A percentile compares a stretch with the other conserved stretches of the same genome.
Conservation (phyloP, 768 basidiomycete species). For the Lentinula guzmanii region DNA sequence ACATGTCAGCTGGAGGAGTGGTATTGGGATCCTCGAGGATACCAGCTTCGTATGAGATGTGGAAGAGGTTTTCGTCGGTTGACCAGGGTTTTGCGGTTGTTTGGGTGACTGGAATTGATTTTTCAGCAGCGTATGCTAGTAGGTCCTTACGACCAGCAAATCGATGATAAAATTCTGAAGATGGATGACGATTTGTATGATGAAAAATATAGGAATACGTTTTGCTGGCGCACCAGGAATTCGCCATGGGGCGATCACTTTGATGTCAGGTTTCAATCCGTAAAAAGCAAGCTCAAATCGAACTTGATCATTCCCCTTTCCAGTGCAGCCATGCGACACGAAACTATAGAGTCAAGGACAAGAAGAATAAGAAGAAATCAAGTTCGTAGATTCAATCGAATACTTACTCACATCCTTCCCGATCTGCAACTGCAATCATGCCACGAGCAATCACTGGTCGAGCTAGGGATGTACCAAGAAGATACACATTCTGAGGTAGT, state of each 20-base stretch:
- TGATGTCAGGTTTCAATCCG: slow-evolving; percentile 96
- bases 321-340: slow-evolving; percentile 98
- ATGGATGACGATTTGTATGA: not conserved
- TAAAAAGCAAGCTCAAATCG: slow-evolving; percentile 99
- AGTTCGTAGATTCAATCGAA: not conserved
- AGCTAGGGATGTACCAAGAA: slow-evolving; percentile 95
- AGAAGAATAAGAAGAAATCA: not conserved
- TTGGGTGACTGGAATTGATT: slow-evolving; percentile 89
- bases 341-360: slow-evolving; percentile 42
- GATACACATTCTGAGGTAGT: slow-evolving; percentile 74
- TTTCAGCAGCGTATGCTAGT: slow-evolving; percentile 81
- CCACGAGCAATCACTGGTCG: slow-evolving; percentile 98
- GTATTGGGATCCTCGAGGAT: slow-evolving; percentile 96
- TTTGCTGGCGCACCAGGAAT: slow-evolving; percentile 61
- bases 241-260: slow-evolving; percentile 98
- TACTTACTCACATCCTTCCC: slow-evolving; percentile 92
- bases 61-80: slow-evolving; percentile 99
- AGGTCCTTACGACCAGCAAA: slow-evolving; percentile 95
- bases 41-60: slow-evolving; percentile 99
- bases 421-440: slow-evolving; percentile 91
- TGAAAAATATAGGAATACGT: not conserved
- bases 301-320: slow-evolving; percentile 99
- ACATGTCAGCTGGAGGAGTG: slow-evolving; percentile 96
- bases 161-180: slow-evolving; percentile 88
- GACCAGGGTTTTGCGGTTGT: slow-evolving; percentile 98